phyloP scores from a whole-genome alignment of 2,329 filamentous ascomycete species.

The Aspergillus phoenicis region DNA sequence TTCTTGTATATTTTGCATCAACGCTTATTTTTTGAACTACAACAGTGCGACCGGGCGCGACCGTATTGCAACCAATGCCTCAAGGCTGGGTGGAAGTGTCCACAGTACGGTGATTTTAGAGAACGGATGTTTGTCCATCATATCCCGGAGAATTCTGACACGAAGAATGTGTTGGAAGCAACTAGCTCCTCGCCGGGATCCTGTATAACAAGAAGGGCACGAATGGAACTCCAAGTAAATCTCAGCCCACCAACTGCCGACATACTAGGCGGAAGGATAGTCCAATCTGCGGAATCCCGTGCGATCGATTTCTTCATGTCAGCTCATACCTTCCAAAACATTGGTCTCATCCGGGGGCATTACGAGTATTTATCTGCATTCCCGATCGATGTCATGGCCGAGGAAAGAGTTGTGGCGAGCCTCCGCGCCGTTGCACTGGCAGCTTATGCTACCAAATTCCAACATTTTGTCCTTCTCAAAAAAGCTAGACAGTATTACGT shows the following conservation, averaged over 20 bases:
- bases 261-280: not conserved
- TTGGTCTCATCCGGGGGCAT: constrained; percentile 13
- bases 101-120: constrained; percentile 19
- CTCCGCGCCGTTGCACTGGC: constrained; percentile 18
- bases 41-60: constrained; percentile 17
- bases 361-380: constrained; percentile 17
- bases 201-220: too few relatives aligned
- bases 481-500: constrained; percentile 14
- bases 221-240: not conserved
- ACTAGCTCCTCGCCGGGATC: too few relatives aligned
- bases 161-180: not conserved
- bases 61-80: constrained; percentile 18
- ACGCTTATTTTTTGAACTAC: not conserved
- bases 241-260: not conserved
- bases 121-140: constrained; percentile 21
- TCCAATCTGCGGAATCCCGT: not conserved
- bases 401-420: constrained; percentile 1
- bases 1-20: too few relatives aligned
- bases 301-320: constrained; percentile 18
- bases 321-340: constrained; percentile 17
- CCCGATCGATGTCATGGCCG: not conserved
- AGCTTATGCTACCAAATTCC: constrained; percentile 15
- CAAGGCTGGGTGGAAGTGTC: constrained; percentile 20
- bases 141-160: not conserved
- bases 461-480: constrained; percentile 6